Evolutionary conservation across 345 rosid genomes (phyloP).

Genomic region (Pseudoturritis turrita): DNA sequence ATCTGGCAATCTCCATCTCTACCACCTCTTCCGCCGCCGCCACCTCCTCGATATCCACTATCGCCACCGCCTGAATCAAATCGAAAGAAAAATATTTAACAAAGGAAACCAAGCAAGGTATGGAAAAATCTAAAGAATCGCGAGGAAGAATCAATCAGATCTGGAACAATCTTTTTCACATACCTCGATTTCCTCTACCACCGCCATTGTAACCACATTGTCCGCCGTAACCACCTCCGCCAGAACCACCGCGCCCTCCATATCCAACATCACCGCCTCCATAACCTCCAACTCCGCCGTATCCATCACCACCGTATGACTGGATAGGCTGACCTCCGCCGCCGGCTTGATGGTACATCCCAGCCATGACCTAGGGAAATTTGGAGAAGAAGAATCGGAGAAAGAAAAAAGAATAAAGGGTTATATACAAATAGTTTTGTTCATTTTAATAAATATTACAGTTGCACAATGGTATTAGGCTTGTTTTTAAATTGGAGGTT

Average conservation of each 20-base stretch:
- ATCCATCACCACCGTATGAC: slow-evolving; percentile 22
- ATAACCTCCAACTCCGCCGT: slow-evolving; percentile 33
- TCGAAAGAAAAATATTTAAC: neutral
- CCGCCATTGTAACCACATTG: slow-evolving; percentile 37
- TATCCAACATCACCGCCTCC: slow-evolving; percentile 29
- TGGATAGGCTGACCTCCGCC: slow-evolving; percentile 28
- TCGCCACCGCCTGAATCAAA: slow-evolving; percentile 21
- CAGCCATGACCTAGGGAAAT: too few species aligned
- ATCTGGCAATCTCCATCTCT: slow-evolving; percentile 87
- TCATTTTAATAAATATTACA: too few species aligned
- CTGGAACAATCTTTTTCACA: neutral
- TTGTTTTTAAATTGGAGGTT: too few species aligned
- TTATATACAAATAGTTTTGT: too few species aligned
- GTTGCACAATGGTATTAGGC: too few species aligned
- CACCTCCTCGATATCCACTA: slow-evolving; percentile 60
- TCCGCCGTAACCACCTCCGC: slow-evolving; percentile 24
- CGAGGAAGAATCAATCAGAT: neutral
- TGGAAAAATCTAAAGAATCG: neutral
- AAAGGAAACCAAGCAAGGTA: neutral
- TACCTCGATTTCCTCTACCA: slow-evolving; percentile 48
- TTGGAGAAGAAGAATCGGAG: too few species aligned
- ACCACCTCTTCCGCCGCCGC: slow-evolving; percentile 55
- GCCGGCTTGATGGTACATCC: slow-evolving; percentile 58
- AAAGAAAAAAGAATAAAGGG: too few species aligned
- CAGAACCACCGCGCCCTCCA: slow-evolving; percentile 36